phyloP scores from a whole-genome alignment of 1,284 basidiomycete genomes.

The Ceratobasidium sp. region DNA sequence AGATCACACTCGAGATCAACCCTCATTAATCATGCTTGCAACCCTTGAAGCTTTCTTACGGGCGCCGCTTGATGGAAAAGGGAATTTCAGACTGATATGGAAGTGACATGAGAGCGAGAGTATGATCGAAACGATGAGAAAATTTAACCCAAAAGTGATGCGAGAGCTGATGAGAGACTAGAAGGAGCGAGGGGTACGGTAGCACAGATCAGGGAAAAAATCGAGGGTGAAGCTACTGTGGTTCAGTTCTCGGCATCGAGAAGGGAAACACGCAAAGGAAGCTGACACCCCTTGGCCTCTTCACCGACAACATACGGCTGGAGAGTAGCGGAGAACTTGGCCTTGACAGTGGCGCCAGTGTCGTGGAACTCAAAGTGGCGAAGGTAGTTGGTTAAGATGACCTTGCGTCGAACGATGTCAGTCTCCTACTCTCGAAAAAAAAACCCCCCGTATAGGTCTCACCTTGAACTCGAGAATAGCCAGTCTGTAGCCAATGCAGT shows the following conservation, averaged over 20 bases:
- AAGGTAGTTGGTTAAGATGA: slow-evolving; percentile 40
- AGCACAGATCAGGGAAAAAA: background rate
- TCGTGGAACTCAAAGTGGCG: slow-evolving; percentile 44
- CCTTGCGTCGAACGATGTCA: background rate
- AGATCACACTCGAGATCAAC: no score
- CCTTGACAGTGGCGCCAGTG: slow-evolving; percentile 9
- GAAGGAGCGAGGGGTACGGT: background rate
- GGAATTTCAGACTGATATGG: background rate
- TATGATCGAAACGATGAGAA: background rate
- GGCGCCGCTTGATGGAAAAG: background rate
- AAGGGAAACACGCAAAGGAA: slow-evolving; percentile 27
- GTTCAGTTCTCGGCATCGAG: background rate
- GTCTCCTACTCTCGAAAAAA: background rate
- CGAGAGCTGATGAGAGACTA: background rate
- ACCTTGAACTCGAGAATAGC: slow-evolving; percentile 45
- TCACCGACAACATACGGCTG: slow-evolving; percentile 41
- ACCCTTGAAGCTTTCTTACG: no score
- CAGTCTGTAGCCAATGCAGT: slow-evolving; percentile 44
- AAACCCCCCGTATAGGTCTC: background rate
- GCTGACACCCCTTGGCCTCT: slow-evolving; percentile 35
- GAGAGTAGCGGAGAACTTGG: slow-evolving; percentile 40
- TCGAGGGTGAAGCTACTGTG: background rate
- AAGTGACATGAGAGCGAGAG: slow-evolving; percentile 4
- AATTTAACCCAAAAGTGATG: background rate
- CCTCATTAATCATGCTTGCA: no score